Evolutionary conservation across 2,329 filamentous ascomycete genomes (phyloP).

Genomic region (Nemania diffusa): DNA sequence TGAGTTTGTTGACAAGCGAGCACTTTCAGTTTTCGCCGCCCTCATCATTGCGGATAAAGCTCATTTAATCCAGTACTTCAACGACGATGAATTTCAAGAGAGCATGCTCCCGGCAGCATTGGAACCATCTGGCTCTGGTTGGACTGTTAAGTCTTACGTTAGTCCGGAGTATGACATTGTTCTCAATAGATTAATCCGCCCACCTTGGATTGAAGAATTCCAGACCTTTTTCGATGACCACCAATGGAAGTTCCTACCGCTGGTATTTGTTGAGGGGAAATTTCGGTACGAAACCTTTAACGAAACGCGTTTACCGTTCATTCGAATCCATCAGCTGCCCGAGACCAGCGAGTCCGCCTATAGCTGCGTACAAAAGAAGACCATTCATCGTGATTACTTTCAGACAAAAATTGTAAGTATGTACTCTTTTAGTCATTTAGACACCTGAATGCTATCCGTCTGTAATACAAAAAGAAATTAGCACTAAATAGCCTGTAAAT

Average conservation of each 20-base stretch:
- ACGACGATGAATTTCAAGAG: neutral
- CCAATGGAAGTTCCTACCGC: conserved; percentile 15
- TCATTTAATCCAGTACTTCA: conserved; percentile 1
- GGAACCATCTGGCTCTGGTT: neutral
- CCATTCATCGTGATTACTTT: conserved; percentile 12
- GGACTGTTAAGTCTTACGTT: conserved; percentile 10
- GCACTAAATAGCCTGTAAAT: neutral
- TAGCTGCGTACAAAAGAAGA: conserved; percentile 14
- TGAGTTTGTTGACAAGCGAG: neutral
- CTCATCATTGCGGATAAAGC: conserved; percentile 9
- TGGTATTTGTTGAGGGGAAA: conserved; percentile 9
- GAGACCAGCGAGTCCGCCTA: neutral
- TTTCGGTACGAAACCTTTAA: conserved; percentile 1
- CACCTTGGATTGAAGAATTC: no score
- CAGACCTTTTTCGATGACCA: no score
- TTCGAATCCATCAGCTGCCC: neutral
- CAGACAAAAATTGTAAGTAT: conserved; percentile 2
- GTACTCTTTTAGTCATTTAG: neutral
- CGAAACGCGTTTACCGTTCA: conserved; percentile 12
- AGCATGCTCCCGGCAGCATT: conserved; percentile 6
- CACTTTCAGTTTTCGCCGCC: conserved; percentile 14
- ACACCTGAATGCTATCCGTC: neutral
- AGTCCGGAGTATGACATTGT: neutral
- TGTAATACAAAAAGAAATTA: neutral
- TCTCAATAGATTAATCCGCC: no score